These are phyloP conservation scores for Vishniacozyma victoriae DNA, from an alignment of 768 basidiomycete species.

Conservation along the genomic window DNA sequence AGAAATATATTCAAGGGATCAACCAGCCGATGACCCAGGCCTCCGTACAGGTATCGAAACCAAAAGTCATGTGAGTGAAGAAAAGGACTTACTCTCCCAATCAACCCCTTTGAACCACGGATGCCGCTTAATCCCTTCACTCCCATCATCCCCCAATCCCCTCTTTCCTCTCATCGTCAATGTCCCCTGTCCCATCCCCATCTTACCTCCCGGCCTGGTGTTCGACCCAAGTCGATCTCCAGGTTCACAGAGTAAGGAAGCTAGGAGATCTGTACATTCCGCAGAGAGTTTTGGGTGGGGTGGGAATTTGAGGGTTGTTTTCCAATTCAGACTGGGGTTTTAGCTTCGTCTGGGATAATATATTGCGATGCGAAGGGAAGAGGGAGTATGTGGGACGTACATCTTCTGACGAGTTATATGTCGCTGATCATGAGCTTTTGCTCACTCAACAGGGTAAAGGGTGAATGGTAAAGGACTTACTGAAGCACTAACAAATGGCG, in stretches of 20 bases:
- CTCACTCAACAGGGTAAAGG: conserved; percentile 13
- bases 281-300: conserved; percentile 73
- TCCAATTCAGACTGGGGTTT: conserved; percentile 69
- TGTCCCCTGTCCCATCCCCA: neutral
- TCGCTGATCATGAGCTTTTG: conserved; percentile 50
- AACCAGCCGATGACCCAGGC: no score
- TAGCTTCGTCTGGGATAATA: neutral
- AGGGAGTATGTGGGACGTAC: conserved; percentile 15
- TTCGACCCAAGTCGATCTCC: conserved; percentile 68
- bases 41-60: no score
- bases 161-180: conserved; percentile 2
- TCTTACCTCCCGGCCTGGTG: no score
- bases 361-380: neutral
- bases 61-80: no score
- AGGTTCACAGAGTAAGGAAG: conserved; percentile 84
- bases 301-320: conserved; percentile 79
- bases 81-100: conserved; percentile 58
- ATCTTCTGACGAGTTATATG: conserved; percentile 96
- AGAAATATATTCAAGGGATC: no score
- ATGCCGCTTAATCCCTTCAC: conserved; percentile 81
- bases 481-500: conserved; percentile 91
- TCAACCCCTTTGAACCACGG: conserved; percentile 88
- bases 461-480: conserved; percentile 52
- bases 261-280: conserved; percentile 81
- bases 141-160: conserved; percentile 60